Conservation (phyloP, 2,329 filamentous ascomycete genomes). For the Exserohilum rostratum region DNA sequence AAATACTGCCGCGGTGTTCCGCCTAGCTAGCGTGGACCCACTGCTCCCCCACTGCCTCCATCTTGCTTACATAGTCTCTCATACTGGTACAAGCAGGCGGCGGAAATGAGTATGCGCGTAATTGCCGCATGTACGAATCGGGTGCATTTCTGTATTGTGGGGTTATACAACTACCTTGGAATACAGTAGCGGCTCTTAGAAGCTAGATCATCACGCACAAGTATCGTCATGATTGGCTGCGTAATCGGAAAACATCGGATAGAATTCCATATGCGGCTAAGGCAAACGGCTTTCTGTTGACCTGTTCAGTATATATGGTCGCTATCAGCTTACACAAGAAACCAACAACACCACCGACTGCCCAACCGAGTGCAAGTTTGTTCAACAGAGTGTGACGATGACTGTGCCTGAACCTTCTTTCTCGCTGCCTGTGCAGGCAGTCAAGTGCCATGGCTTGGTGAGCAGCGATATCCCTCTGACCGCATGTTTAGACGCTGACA, state of each 20-base stretch:
- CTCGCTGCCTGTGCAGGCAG: conserved; percentile 48
- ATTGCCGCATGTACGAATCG: neutral
- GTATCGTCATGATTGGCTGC: conserved; percentile 18
- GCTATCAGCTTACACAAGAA: neutral
- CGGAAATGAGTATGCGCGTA: neutral
- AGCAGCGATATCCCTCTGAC: conserved; percentile 12
- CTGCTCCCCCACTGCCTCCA: conserved; percentile 7
- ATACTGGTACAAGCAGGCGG: neutral
- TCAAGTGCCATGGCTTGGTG: conserved; percentile 53
- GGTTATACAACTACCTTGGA: neutral
- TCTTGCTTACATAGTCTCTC: neutral
- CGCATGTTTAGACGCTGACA: conserved; percentile 15
- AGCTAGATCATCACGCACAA: neutral
- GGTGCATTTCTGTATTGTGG: neutral
- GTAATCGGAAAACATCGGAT: conserved; percentile 14
- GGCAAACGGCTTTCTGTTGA: neutral
- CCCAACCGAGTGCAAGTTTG: neutral
- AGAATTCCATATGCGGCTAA: conserved; percentile 24
- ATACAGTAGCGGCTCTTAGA: neutral
- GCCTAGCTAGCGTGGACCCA: conserved; percentile 9
- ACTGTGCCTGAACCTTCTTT: conserved; percentile 47
- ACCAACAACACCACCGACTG: neutral
- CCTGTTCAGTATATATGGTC: neutral
- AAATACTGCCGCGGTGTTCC: conserved; percentile 10
- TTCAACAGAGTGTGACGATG: conserved; percentile 22